Base-by-base conservation (phyloP, 2,329 filamentous ascomycete species). In the Whalleya microplaca region DNA sequence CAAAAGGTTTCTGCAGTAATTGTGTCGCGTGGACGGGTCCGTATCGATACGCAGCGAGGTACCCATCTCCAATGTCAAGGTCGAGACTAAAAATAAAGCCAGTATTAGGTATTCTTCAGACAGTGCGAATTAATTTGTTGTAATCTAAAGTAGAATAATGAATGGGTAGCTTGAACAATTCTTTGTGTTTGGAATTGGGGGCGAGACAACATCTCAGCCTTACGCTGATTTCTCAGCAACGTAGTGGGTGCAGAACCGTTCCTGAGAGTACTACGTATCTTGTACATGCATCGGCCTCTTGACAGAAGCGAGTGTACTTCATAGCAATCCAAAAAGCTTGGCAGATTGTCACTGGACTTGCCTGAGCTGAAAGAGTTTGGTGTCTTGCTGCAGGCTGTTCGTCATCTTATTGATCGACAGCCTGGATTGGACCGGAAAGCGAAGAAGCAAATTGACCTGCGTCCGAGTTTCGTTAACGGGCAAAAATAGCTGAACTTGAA, bases 141-240 rank as follows among this genome's bases (percentile, higher is more conserved):
- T 37, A 37, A 5, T 9, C 23, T 14, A 32, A 18, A n/a, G 23
- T 29, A 8, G 29, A 46, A n/a, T 2, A 45, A 21, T 21, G n/a
- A 29, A 46, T 27, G 16, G 32, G n/a, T n/a, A 29, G 16, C 3
- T 12, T 3, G 14, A 12, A 37, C 3, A 37, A 37, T 16, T 37
- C 14, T 16, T 37, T 37, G 32, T 37, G 32, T 14, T 12, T 12
- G 47, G 45, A 21, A 41, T 21, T 45, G 48, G 41, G 41, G 23
- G 20, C n/a, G 29, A 55, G 53, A 49, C 45, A 16, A 40, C 14
- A 49, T 21, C 45, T 53, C 59, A 62, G 59, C 59, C 59, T 60
- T 59, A 52, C 43, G 12, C 21, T 9, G 32, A 6, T 6, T 29
- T 40, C 19, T 19, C 27, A 19, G 41, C 21, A 16, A 51, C 7